Evolutionary conservation across 164 flowering plant species (phyloP).

Genomic region (Taxillus chinensis): DNA sequence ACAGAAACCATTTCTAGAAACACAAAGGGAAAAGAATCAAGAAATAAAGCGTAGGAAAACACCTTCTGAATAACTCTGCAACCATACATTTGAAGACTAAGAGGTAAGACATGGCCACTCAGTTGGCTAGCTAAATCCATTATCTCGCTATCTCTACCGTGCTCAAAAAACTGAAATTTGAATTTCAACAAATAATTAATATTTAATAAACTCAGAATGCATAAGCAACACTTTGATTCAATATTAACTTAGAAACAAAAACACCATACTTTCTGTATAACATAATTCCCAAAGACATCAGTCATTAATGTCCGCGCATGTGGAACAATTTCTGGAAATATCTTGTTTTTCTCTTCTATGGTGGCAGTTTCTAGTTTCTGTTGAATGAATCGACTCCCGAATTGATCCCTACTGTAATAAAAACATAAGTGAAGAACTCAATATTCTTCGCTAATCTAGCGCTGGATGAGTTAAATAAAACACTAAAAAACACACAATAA

Average conservation of each 20-base stretch:
- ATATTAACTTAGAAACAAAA: conserved; percentile 5
- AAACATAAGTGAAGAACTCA: conserved; percentile 4
- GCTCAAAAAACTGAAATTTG: conserved; percentile 78
- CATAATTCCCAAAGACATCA: conserved; percentile 74
- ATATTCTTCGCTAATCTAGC: not conserved
- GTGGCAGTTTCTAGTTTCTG: conserved; percentile 55
- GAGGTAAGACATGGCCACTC: conserved; percentile 75
- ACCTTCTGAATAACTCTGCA: conserved; percentile 97
- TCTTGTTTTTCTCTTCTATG: conserved; percentile 32
- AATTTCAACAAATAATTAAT: conserved; percentile 1
- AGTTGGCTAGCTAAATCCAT: conserved; percentile 66
- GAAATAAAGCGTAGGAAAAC: conserved; percentile 8
- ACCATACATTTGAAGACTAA: conserved; percentile 94
- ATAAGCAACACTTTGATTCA: not conserved
- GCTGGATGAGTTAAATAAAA: conserved; percentile 4
- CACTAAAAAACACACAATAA: not conserved
- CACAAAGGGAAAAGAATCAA: not conserved
- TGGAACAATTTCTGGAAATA: conserved; percentile 49
- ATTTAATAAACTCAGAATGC: not conserved
- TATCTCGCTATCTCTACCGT: conserved; percentile 71
- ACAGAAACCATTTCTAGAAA: too few species aligned
- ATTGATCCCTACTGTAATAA: conserved; percentile 67
- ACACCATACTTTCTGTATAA: conserved; percentile 74
- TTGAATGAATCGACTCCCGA: conserved; percentile 74
- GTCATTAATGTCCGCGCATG: conserved; percentile 53